Evolutionary conservation across 2,329 filamentous ascomycete species (phyloP).

Genomic region (Talaromyces sp.): DNA sequence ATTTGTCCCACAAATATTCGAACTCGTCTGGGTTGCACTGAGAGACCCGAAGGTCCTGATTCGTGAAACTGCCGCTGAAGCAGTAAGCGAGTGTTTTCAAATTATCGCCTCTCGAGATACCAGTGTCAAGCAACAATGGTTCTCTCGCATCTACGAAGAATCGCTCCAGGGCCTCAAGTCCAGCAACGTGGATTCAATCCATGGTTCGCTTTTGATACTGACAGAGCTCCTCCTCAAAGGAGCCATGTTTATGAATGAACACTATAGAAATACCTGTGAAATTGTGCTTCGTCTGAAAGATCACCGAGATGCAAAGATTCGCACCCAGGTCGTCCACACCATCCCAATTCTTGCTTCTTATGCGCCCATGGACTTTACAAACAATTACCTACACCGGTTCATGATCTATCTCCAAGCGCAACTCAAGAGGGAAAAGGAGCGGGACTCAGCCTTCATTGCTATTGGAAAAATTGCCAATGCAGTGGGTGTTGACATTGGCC

Average conservation of each 20-base stretch:
- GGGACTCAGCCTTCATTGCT: constrained; percentile 88
- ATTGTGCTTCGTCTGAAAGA: constrained; percentile 90
- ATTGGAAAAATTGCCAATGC: constrained; percentile 96
- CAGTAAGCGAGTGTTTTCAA: constrained; percentile 89
- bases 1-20: constrained; percentile 91
- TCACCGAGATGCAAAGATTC: constrained; percentile 79
- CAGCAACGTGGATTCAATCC: constrained; percentile 78
- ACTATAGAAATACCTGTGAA: constrained; percentile 88
- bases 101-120: constrained; percentile 92
- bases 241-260: constrained; percentile 98
- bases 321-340: constrained; percentile 81
- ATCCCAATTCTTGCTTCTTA: constrained; percentile 93
- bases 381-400: constrained; percentile 83
- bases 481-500: constrained; percentile 88
- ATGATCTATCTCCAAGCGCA: constrained; percentile 95
- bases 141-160: constrained; percentile 85
- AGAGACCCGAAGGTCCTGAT: constrained; percentile 88
- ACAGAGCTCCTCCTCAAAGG: constrained; percentile 91
- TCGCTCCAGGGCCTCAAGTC: constrained; percentile 71
- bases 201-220: constrained; percentile 88
- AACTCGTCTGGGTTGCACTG: constrained; percentile 92
- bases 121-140: constrained; percentile 79
- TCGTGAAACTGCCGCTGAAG: constrained; percentile 82
- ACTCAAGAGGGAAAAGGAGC: constrained; percentile 89
- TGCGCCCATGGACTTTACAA: constrained; percentile 81